phyloP scores from a whole-genome alignment of 2,329 filamentous ascomycete genomes.

The Cladophialophora yegresii region DNA sequence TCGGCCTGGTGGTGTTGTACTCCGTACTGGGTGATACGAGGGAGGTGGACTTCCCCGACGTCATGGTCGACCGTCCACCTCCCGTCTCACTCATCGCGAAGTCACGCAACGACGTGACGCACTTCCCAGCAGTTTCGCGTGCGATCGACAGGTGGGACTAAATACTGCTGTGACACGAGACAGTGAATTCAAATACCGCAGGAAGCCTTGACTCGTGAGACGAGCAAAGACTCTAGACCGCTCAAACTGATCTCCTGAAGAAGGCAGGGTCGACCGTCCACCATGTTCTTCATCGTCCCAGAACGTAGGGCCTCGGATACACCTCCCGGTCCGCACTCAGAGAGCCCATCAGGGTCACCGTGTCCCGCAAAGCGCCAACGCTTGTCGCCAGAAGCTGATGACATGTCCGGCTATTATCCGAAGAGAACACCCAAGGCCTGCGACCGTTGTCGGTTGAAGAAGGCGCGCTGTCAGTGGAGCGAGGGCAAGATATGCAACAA shows the following conservation, averaged over 20 bases:
- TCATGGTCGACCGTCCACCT: background rate
- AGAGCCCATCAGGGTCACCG: slow-evolving; percentile 5
- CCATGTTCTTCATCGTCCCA: slow-evolving; percentile 27
- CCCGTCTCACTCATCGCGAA: background rate
- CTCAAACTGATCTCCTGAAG: background rate
- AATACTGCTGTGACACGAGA: background rate
- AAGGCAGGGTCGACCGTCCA: background rate
- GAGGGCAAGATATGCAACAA: slow-evolving; percentile 11
- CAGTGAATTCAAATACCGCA: background rate
- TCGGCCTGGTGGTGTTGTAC: background rate
- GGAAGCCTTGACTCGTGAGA: background rate
- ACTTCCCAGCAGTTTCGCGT: background rate
- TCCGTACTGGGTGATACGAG: background rate
- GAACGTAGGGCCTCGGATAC: slow-evolving; percentile 6
- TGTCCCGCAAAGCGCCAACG: slow-evolving; percentile 12
- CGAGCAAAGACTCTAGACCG: background rate
- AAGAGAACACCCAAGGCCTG: slow-evolving; percentile 27
- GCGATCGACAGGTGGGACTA: background rate
- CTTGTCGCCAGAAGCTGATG: slow-evolving; percentile 16
- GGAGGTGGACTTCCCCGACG: background rate
- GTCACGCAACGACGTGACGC: background rate
- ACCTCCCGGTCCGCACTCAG: background rate
- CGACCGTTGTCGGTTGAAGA: slow-evolving; percentile 28
- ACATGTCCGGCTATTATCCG: slow-evolving; percentile 21
- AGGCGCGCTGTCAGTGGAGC: slow-evolving; percentile 16